Conservation (phyloP, 2,329 filamentous ascomycete genomes). For the Exophiala bonariae region DNA sequence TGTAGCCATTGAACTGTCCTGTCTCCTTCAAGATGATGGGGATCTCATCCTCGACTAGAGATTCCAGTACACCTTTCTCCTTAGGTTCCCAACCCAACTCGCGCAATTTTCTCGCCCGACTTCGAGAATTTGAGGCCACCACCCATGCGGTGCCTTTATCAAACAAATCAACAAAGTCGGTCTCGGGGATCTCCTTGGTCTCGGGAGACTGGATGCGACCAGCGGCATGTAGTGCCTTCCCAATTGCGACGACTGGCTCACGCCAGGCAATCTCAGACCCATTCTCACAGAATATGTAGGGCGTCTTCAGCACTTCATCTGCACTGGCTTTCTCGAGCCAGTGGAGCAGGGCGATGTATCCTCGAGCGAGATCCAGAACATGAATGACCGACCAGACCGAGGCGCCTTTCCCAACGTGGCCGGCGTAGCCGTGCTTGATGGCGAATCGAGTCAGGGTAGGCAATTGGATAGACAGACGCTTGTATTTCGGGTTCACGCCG, state of each 20-base stretch:
- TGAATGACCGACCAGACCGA: slow-evolving; percentile 47
- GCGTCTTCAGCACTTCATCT: slow-evolving; percentile 40
- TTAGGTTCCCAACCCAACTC: slow-evolving; percentile 47
- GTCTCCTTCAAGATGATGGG: slow-evolving; percentile 20
- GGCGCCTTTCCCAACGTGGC: slow-evolving; percentile 46
- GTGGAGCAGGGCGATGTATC: slow-evolving; percentile 48
- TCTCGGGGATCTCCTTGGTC: slow-evolving; percentile 37
- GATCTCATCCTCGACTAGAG: slow-evolving; percentile 43
- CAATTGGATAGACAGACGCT: slow-evolving; percentile 48
- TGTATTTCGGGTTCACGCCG: slow-evolving; percentile 41
- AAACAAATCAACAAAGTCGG: slow-evolving; percentile 45
- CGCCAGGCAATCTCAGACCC: slow-evolving; percentile 47
- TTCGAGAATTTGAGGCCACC: slow-evolving; percentile 46
- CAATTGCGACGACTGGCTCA: slow-evolving; percentile 42
- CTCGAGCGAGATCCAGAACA: slow-evolving; percentile 49
- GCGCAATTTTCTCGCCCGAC: slow-evolving; percentile 45
- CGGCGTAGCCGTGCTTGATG: slow-evolving; percentile 48
- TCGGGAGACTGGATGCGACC: slow-evolving; percentile 40
- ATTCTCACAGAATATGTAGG: slow-evolving; percentile 53
- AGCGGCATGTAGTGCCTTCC: slow-evolving; percentile 36
- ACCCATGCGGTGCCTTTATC: slow-evolving; percentile 36
- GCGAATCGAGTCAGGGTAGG: slow-evolving; percentile 50
- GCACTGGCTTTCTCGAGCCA: slow-evolving; percentile 40
- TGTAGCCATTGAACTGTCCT: slow-evolving; percentile 4
- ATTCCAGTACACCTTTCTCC: slow-evolving; percentile 44